Percentiles rank a stretch among this genome's conserved stretches.
These are phyloP conservation scores for Salix exigua DNA, from an alignment of 345 rosid species.

Conservation along the genomic window DNA sequence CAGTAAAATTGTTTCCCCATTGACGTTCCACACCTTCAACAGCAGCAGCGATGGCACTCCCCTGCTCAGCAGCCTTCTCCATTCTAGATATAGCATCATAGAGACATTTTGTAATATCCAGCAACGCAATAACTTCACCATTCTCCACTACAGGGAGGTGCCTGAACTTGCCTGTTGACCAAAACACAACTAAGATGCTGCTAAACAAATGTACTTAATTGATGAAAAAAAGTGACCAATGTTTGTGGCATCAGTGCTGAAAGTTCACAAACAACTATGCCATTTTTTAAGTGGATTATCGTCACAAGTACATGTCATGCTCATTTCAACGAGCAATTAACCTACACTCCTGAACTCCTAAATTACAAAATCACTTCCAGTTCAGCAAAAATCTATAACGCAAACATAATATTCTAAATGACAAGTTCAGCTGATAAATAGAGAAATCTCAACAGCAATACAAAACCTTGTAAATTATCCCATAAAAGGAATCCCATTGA, in stretches of 20 bases:
- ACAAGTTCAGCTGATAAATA: not conserved
- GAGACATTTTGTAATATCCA: conserved; percentile 92
- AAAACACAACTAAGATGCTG: conserved; percentile 9
- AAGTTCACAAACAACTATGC: not conserved
- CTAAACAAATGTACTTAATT: not conserved
- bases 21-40: conserved; percentile 99
- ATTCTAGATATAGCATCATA: conserved; percentile 94
- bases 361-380: not conserved
- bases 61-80: conserved; percentile 99
- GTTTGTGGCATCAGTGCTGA: not conserved
- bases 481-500: not conserved
- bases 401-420: not conserved
- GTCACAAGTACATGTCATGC: not conserved
- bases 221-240: not conserved
- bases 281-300: not conserved
- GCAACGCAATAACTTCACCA: conserved; percentile 93
- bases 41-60: conserved; percentile 94
- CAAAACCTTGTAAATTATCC: not conserved
- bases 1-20: conserved; percentile 71
- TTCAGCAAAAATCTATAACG: not conserved
- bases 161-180: conserved; percentile 72
- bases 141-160: conserved; percentile 99
- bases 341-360: not conserved
- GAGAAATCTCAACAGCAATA: not conserved
- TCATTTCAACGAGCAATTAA: not conserved